Conservation (phyloP, 2,329 filamentous ascomycete species). For the Scytalidium sp. region DNA sequence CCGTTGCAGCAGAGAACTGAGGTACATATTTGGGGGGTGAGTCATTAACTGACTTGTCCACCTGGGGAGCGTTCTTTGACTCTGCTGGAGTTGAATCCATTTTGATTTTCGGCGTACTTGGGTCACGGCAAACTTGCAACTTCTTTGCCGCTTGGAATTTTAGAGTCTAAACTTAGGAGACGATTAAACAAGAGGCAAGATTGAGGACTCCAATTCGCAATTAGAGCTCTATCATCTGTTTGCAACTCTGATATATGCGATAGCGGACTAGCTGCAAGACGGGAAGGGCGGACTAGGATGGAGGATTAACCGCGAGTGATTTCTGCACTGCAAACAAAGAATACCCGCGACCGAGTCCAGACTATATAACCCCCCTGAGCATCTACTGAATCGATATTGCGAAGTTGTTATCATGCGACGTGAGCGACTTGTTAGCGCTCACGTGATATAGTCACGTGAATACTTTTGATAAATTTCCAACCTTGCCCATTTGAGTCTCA, state of each 20-base stretch:
- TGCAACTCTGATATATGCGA: no score
- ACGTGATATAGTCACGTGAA: conserved; percentile 8
- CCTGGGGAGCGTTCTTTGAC: conserved; percentile 8
- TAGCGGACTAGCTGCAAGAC: no score
- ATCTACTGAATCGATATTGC: neutral
- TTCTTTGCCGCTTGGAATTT: neutral
- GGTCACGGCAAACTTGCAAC: neutral
- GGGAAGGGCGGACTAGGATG: no score
- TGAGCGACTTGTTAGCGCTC: neutral
- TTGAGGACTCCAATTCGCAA: no score
- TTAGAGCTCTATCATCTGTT: no score
- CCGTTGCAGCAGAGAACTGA: conserved; percentile 31
- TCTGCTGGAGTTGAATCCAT: neutral
- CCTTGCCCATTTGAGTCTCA: neutral
- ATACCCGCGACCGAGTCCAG: neutral
- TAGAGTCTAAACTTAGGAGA: neutral
- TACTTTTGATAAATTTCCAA: neutral
- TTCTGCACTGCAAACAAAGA: no score
- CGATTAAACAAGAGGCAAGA: no score
- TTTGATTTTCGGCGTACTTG: neutral
- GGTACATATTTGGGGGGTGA: conserved; percentile 28
- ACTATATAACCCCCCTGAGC: neutral
- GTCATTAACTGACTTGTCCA: conserved; percentile 14
- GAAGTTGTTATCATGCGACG: conserved; percentile 4
- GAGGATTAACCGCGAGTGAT: no score